These are phyloP conservation scores for Myxozyma nipponensis DNA, from an alignment of 805 yeast species.

Conservation along the genomic window DNA sequence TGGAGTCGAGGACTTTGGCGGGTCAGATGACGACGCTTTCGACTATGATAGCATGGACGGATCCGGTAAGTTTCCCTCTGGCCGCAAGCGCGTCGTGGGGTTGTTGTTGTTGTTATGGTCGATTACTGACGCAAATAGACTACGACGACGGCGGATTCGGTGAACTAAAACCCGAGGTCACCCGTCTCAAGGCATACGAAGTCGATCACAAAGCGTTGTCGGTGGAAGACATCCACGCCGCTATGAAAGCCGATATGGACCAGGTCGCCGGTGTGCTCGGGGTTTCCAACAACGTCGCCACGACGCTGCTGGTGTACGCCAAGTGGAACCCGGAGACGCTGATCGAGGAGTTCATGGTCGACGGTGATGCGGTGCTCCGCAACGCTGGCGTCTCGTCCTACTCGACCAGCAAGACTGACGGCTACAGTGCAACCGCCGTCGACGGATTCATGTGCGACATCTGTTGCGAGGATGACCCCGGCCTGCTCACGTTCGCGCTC, in stretches of 20 bases:
- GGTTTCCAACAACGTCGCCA: conserved; percentile 41
- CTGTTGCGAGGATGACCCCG: conserved; percentile 60
- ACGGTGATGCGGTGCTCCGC: conserved; percentile 38
- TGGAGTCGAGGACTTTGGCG: conserved; percentile 22
- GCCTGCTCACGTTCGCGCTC: conserved; percentile 45
- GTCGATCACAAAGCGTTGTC: conserved; percentile 30
- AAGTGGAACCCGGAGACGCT: conserved; percentile 59
- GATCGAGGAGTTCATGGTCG: conserved; percentile 52
- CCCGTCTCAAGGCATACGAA: conserved; percentile 28
- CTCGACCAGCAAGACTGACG: conserved; percentile 16
- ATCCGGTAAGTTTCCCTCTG: conserved; percentile 13
- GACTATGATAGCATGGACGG: conserved; percentile 25
- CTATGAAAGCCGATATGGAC: conserved; percentile 38
- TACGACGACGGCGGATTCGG: conserved; percentile 28
- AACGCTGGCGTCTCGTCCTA: conserved; percentile 37
- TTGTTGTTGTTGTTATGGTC: background rate
- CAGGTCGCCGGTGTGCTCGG: conserved; percentile 41
- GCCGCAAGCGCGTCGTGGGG: background rate
- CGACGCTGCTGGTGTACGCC: conserved; percentile 46
- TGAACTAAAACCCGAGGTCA: conserved; percentile 28
- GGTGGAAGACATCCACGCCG: conserved; percentile 26
- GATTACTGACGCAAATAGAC: conserved; percentile 11
- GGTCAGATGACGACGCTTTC: conserved; percentile 23
- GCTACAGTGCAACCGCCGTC: conserved; percentile 28
- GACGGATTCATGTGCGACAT: conserved; percentile 52